Base-by-base conservation (phyloP, 768 basidiomycete genomes). In the Candolleomyces eurysporus region DNA sequence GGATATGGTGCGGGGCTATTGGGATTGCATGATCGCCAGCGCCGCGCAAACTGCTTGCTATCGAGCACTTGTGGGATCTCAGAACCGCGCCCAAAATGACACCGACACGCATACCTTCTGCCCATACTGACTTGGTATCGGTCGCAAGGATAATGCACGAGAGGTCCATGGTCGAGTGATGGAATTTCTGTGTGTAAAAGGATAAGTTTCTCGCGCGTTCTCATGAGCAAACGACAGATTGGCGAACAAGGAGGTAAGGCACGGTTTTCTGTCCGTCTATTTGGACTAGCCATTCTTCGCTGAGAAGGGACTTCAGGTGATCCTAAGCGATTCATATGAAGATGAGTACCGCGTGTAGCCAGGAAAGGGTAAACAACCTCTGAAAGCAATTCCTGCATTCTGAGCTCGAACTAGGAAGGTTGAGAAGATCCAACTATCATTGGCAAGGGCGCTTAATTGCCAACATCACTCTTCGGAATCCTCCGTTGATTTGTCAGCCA, bases 231-330 rank as follows among this genome's bases (percentile, higher is more conserved):
- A 36, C 36, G 36, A 11, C 8, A 50, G 52, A 50, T 30, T 32
- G 45, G 56, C 21, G 66, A 70, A 92, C 91, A 67, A 91, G 75
- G 64, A 92, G 82, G 73, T 91, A 92, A 39, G 90, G 86, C 2
- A 78, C 84, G 1, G 89, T 86, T 16, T 76, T 82, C 49, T 76
- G 76, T 42, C 77, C 75, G 68, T 91, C 86, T 55, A 81, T 75
- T 70, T 88, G 91, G 36, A 83, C 84, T 13, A 92, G 78, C 91
- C 91, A 92, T 71, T 91, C 89, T 69, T 86, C 89, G 59, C 75
- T 75, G 31, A 89, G 74, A 36, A 92, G 78, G 39, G 72, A 69
- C 58, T 84, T 84, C 39, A 80, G 75, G 59, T 85, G 78, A 52
- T 84, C 83, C 90, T 91, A 61, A 43, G 58, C 51, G 48, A 43